These are phyloP conservation scores for Rutstroemia sp. DNA, from an alignment of 2,329 filamentous ascomycete species.

Conservation along the genomic window DNA sequence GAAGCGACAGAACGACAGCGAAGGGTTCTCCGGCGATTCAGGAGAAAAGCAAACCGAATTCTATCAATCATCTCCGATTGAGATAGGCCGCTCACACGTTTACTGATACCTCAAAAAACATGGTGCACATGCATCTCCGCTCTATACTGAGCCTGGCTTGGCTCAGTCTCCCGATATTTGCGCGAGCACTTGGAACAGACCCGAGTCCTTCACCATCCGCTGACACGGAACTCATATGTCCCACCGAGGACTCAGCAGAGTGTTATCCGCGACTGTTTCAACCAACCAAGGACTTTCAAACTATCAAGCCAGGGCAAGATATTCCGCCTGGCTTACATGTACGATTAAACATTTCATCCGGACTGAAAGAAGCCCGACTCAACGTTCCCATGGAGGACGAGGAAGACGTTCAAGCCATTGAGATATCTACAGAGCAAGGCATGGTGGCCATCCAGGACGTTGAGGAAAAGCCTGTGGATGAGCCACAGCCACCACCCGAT, in stretches of 20 bases:
- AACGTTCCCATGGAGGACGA: constrained; percentile 47
- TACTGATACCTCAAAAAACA: constrained; percentile 12
- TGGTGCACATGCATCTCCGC: constrained; percentile 15
- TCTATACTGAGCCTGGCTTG: constrained; percentile 20
- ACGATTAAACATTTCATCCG: constrained; percentile 56
- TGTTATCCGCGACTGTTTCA: constrained; percentile 61
- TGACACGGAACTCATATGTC: constrained; percentile 55
- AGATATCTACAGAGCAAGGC: constrained; percentile 40
- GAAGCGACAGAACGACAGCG: constrained; percentile 22
- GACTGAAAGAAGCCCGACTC: constrained; percentile 58
- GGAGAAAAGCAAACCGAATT: constrained; percentile 23
- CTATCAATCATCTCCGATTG: constrained; percentile 23
- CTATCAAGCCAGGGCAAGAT: constrained; percentile 56
- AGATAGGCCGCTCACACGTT: constrained; percentile 10
- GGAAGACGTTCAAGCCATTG: constrained; percentile 46
- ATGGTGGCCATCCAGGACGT: constrained; percentile 21
- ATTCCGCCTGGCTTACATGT: constrained; percentile 59
- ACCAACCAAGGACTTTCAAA: constrained; percentile 57
- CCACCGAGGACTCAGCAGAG: constrained; percentile 49
- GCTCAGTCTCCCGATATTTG: constrained; percentile 19
- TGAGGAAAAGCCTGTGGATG: constrained; percentile 31
- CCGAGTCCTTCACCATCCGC: constrained; percentile 21
- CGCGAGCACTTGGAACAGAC: constrained; percentile 15
- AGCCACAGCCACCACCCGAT: constrained; percentile 36
- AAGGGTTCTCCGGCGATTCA: constrained; percentile 24